Percentiles rank a stretch among this genome's conserved stretches.
These are phyloP conservation scores for Trichothecium roseum DNA, from an alignment of 2,329 filamentous ascomycete genomes.

Conservation along the genomic window DNA sequence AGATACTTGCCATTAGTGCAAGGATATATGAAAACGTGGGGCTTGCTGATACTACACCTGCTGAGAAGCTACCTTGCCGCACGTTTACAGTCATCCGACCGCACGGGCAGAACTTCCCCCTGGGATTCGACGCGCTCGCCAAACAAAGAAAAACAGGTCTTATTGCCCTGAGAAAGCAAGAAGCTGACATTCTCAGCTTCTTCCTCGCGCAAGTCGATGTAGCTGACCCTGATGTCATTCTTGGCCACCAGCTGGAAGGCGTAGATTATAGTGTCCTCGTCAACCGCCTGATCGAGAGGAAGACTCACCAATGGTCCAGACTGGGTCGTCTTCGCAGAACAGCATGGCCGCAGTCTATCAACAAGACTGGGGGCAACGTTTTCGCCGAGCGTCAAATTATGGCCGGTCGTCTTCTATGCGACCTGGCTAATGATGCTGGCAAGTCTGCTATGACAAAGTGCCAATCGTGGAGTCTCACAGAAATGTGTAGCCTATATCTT, in stretches of 20 bases:
- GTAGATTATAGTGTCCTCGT: conserved; percentile 90
- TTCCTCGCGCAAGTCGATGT: conserved; percentile 83
- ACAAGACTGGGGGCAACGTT: conserved; percentile 77
- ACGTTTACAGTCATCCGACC: conserved; percentile 90
- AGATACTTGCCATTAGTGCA: conserved; percentile 84
- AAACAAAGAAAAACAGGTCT: conserved; percentile 61
- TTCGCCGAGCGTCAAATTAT: conserved; percentile 89
- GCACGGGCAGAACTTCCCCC: conserved; percentile 62
- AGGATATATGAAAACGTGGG: conserved; percentile 87
- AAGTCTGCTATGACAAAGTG: conserved; percentile 97
- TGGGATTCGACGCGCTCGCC: conserved; percentile 74
- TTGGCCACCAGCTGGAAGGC: conserved; percentile 94
- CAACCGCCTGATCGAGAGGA: conserved; percentile 78
- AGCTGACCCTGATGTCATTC: conserved; percentile 84
- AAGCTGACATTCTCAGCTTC: conserved; percentile 74
- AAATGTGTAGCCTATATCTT: conserved; percentile 93
- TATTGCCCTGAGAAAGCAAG: conserved; percentile 72
- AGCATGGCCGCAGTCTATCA: conserved; percentile 80
- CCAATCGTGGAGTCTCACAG: conserved; percentile 94
- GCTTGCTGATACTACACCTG: conserved; percentile 76
- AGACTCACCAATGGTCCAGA: conserved; percentile 88
- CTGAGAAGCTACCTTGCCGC: conserved; percentile 79
- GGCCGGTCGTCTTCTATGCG: conserved; percentile 80
- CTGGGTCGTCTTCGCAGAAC: conserved; percentile 76
- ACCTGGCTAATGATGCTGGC: conserved; percentile 90